Conservation (phyloP, 2,329 filamentous ascomycete species). For the Ploettnerulaceae sp. region DNA sequence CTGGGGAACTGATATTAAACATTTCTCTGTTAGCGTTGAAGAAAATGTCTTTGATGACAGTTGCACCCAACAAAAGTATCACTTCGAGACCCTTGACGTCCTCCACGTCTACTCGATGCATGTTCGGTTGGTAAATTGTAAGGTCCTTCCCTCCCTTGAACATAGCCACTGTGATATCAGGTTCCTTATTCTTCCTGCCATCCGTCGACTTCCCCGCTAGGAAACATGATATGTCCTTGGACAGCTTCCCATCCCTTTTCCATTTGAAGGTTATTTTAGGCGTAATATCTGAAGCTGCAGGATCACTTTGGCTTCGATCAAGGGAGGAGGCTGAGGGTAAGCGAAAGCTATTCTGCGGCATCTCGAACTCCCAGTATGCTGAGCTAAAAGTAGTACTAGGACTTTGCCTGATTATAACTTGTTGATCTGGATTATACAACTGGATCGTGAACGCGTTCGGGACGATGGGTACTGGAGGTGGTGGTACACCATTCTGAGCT, state of each 20-base stretch:
- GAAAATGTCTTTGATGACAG: constrained; percentile 62
- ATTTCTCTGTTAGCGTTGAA: constrained; percentile 62
- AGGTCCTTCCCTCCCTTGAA: constrained; percentile 67
- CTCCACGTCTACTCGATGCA: constrained; percentile 85
- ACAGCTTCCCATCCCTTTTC: constrained; percentile 81
- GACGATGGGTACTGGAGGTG: constrained; percentile 64
- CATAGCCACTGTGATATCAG: constrained; percentile 90
- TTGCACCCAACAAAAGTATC: constrained; percentile 60
- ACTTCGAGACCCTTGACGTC: constrained; percentile 92
- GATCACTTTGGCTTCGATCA: constrained; percentile 65
- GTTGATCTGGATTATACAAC: constrained; percentile 91
- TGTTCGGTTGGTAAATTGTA: constrained; percentile 89
- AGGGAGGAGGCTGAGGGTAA: constrained; percentile 72
- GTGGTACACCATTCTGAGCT: constrained; percentile 58
- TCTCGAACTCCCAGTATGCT: constrained; percentile 85
- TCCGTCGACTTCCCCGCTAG: constrained; percentile 72
- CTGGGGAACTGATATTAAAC: constrained; percentile 64
- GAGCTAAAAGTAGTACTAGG: constrained; percentile 41
- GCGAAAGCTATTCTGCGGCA: constrained; percentile 81
- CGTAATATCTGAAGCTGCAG: constrained; percentile 48
- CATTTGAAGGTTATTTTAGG: constrained; percentile 82
- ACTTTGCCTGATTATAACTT: constrained; percentile 64
- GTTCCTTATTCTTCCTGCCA: constrained; percentile 78
- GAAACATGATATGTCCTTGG: constrained; percentile 84
- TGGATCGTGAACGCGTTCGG: constrained; percentile 78